Conservation (phyloP, 306 rosid species). For the Nissolia schottii region DNA sequence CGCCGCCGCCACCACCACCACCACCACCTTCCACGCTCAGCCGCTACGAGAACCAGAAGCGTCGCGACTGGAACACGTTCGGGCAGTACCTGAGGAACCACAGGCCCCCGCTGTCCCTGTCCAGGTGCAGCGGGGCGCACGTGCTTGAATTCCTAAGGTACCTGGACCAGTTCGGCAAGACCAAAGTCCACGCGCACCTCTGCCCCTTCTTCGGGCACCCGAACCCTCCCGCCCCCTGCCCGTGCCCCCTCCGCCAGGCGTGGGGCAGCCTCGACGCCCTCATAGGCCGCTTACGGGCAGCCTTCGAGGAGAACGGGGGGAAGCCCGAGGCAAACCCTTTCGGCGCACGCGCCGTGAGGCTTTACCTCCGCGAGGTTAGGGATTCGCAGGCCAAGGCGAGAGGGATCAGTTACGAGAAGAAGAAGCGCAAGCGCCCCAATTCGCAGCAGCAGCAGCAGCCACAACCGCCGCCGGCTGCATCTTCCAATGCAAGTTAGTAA, state of each 20-base stretch:
- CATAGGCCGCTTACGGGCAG: constrained; percentile 75
- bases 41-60: constrained; percentile 76
- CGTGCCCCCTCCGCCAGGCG: constrained; percentile 79
- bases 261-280: constrained; percentile 93
- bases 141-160: constrained; percentile 74
- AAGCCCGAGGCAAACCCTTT: constrained; percentile 76
- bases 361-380: constrained; percentile 74
- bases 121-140: constrained; percentile 75
- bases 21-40: constrained; percentile 32
- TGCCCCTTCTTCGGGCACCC: constrained; percentile 89
- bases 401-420: constrained; percentile 76
- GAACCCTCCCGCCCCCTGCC: constrained; percentile 80
- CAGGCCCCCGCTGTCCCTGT: constrained; percentile 64
- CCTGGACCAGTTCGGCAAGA: constrained; percentile 78
- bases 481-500: constrained; percentile 21
- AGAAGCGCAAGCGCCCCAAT: constrained; percentile 64
- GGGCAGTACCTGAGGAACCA: constrained; percentile 78
- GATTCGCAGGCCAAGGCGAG: constrained; percentile 81
- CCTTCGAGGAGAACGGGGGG: constrained; percentile 81
- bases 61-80: constrained; percentile 79
- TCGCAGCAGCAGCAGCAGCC: constrained; percentile 3
- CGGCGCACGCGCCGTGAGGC: constrained; percentile 75
- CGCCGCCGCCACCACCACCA: not conserved
- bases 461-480: not conserved
- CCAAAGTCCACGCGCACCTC: constrained; percentile 63